phyloP scores from a whole-genome alignment of 2,329 filamentous ascomycete species.

The Amauroascus niger region DNA sequence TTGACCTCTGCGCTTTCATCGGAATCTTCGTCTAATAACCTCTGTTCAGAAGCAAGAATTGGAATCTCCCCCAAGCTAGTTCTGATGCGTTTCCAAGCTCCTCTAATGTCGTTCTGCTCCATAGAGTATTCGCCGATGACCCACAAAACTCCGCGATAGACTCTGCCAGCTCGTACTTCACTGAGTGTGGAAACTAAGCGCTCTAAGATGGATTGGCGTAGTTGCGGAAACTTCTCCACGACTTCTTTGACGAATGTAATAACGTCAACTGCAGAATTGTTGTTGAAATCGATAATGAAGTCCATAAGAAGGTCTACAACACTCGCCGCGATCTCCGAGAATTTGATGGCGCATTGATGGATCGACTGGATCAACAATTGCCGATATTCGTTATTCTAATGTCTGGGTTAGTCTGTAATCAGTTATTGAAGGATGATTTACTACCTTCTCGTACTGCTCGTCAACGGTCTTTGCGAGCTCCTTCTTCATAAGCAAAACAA shows the following conservation, averaged over 20 bases:
- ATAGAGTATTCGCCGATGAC: conserved; percentile 95
- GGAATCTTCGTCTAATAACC: conserved; percentile 71
- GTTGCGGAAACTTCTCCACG: conserved; percentile 89
- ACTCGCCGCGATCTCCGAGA: conserved; percentile 93
- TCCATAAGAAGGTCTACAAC: conserved; percentile 98
- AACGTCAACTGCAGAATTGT: conserved; percentile 89
- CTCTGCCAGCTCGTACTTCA: conserved; percentile 92
- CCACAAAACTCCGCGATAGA: conserved; percentile 94
- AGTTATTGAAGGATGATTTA: not conserved
- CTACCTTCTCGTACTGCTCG: conserved; percentile 88
- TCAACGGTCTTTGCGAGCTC: conserved; percentile 96
- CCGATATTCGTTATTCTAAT: conserved; percentile 75
- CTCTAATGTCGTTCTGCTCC: conserved; percentile 85
- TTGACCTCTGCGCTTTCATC: conserved; percentile 57
- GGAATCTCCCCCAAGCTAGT: conserved; percentile 93
- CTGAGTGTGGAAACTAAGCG: conserved; percentile 80
- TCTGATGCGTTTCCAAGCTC: conserved; percentile 93
- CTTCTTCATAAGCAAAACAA: conserved; percentile 92
- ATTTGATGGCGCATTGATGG: conserved; percentile 97
- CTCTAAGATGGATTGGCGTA: conserved; percentile 77
- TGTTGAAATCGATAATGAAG: conserved; percentile 97
- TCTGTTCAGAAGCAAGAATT: conserved; percentile 88
- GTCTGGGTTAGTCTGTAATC: not conserved
- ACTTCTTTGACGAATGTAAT: conserved; percentile 99
- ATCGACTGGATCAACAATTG: conserved; percentile 94